Percentiles rank a stretch among this genome's conserved stretches.
Evolutionary conservation across 2,329 filamentous ascomycete species (phyloP).

Genomic region (Venturia oleaginea): DNA sequence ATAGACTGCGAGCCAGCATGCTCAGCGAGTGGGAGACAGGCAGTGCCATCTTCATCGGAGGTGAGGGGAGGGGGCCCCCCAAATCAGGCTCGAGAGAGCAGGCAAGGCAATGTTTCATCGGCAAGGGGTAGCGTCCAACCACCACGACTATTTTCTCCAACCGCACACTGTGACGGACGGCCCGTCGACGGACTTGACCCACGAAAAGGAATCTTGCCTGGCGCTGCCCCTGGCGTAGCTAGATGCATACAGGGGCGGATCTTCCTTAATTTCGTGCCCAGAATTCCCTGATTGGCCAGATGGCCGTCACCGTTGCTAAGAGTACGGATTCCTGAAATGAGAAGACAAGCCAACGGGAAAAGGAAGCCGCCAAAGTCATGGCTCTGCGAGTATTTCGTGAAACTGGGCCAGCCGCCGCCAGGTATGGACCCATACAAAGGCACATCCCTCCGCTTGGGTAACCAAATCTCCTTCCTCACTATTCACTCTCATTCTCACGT

Average conservation of each 20-base stretch:
- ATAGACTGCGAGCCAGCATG: not conserved
- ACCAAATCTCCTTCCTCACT: conserved; percentile 2
- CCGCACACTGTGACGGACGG: not conserved
- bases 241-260: conserved; percentile 4
- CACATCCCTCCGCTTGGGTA: not conserved
- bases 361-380: not conserved
- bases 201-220: conserved; percentile 4
- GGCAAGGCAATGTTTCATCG: not conserved
- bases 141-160: not conserved
- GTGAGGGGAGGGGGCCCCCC: not conserved
- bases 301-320: not conserved
- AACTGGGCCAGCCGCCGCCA: not conserved
- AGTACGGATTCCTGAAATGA: not conserved
- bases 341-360: conserved; percentile 1
- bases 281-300: not conserved
- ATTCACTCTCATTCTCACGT: not conserved
- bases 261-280: conserved; percentile 5
- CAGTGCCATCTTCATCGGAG: not conserved
- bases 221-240: not conserved
- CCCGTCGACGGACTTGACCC: not conserved
- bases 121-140: not conserved
- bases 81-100: not conserved
- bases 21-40: not conserved
- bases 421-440: conserved; percentile 4
- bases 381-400: not conserved